Conservation (phyloP, 2,329 filamentous ascomycete species). For the Fusarium sp. region DNA sequence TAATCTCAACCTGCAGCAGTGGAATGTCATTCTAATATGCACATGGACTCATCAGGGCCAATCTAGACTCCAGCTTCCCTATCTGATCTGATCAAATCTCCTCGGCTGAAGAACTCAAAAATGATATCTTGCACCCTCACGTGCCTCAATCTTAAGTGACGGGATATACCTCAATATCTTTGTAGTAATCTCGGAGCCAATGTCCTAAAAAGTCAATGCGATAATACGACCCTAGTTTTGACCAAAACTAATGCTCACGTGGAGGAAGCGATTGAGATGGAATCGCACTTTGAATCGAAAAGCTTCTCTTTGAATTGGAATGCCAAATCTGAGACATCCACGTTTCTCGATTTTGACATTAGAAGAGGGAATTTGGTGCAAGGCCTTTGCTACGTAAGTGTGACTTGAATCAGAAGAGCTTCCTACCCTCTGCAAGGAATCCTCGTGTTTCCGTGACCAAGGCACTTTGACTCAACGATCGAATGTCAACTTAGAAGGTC, state of each 20-base stretch:
- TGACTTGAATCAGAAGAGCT: neutral
- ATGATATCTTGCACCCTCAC: conserved; percentile 11
- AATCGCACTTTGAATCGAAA: conserved; percentile 4
- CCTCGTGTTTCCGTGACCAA: neutral
- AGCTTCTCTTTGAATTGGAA: conserved; percentile 18
- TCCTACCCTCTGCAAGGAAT: neutral
- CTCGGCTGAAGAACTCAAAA: conserved; percentile 2
- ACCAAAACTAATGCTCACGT: neutral
- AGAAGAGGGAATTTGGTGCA: neutral
- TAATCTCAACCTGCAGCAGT: conserved; percentile 21
- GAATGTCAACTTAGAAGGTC: neutral
- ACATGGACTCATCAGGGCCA: neutral
- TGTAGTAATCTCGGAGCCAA: conserved; percentile 32
- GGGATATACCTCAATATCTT: neutral
- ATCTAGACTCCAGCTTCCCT: neutral
- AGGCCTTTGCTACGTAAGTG: neutral
- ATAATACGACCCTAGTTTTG: conserved; percentile 26
- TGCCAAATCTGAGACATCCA: conserved; percentile 9
- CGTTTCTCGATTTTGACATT: neutral
- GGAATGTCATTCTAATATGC: conserved; percentile 28
- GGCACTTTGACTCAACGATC: neutral
- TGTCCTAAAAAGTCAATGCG: conserved; percentile 25
- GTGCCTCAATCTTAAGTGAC: conserved; percentile 20
- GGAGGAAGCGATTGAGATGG: neutral
- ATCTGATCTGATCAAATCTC: conserved; percentile 12